Conservation (phyloP, 2,329 filamentous ascomycete genomes). For the Fusarium setosum region DNA sequence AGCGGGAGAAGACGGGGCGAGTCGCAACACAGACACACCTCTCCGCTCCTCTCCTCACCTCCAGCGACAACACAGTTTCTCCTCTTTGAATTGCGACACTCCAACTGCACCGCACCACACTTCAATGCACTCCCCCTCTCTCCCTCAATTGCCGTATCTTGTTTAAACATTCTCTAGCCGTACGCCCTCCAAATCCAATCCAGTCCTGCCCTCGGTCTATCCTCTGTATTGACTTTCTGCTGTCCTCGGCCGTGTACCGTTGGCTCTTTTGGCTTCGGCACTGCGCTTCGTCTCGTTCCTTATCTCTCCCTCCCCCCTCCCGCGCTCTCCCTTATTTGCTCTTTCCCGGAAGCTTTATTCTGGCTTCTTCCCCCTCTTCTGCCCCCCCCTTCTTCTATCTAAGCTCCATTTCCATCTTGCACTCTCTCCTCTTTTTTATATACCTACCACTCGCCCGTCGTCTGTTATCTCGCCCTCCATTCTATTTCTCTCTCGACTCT, state of each 20-base stretch:
- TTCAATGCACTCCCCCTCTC: constrained; percentile 1
- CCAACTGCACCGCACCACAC: too few relatives aligned
- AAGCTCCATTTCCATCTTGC: neutral
- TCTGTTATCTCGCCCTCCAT: neutral
- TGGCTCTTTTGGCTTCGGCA: neutral
- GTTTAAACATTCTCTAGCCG: constrained; percentile 8
- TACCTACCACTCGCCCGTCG: neutral
- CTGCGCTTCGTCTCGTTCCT: constrained; percentile 18
- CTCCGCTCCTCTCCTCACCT: too few relatives aligned
- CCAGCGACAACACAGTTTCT: constrained; percentile 2
- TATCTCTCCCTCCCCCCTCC: constrained; percentile 23
- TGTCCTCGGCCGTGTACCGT: constrained; percentile 7
- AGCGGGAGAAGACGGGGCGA: constrained; percentile 14
- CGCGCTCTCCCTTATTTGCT: constrained; percentile 29
- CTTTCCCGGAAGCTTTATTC: constrained; percentile 18
- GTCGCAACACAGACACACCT: constrained; percentile 22
- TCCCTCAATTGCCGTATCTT: constrained; percentile 16
- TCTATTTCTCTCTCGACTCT: neutral
- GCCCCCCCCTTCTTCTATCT: neutral
- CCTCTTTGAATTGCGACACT: constrained; percentile 20
- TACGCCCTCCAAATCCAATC: constrained; percentile 18
- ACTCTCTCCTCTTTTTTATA: constrained; percentile 5
- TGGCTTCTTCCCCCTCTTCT: neutral
- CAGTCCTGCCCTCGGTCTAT: constrained; percentile 23
- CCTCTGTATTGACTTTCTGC: constrained; percentile 27